These are phyloP conservation scores for Metschnikowia bowlesiae DNA, from an alignment of 805 yeast species.

Conservation along the genomic window DNA sequence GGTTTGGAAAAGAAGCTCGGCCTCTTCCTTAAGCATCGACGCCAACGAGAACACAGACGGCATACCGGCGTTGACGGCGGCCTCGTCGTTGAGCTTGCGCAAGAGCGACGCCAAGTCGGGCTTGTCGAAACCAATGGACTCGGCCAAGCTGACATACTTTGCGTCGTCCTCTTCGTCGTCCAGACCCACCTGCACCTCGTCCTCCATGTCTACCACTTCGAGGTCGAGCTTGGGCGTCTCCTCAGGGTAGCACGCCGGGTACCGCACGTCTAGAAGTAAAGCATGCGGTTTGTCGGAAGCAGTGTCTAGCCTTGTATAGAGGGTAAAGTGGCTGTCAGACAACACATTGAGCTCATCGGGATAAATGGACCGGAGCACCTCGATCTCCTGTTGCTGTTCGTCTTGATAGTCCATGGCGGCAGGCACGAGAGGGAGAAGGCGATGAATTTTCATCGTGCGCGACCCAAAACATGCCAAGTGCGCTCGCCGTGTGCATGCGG, in stretches of 20 bases:
- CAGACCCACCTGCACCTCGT: slow-evolving; percentile 37
- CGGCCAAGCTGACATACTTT: slow-evolving; percentile 51
- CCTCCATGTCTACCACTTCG: slow-evolving; percentile 27
- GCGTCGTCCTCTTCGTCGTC: slow-evolving; percentile 23
- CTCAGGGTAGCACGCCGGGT: slow-evolving; percentile 82
- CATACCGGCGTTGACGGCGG: slow-evolving; percentile 79
- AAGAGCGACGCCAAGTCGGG: slow-evolving; percentile 42
- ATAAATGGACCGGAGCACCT: slow-evolving; percentile 83
- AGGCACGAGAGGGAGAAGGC: background rate
- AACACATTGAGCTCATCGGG: slow-evolving; percentile 76
- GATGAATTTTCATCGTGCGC: slow-evolving; percentile 1
- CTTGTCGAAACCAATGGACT: slow-evolving; percentile 50
- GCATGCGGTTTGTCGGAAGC: slow-evolving; percentile 55
- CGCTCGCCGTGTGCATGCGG: background rate
- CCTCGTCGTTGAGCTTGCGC: slow-evolving; percentile 48
- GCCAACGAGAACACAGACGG: slow-evolving; percentile 84
- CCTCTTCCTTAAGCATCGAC: slow-evolving; percentile 73
- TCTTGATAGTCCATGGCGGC: slow-evolving; percentile 64
- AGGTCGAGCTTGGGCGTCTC: slow-evolving; percentile 59
- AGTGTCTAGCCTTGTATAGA: slow-evolving; percentile 65
- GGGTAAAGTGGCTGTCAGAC: slow-evolving; percentile 48
- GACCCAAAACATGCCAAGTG: background rate
- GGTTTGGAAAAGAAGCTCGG: slow-evolving; percentile 62
- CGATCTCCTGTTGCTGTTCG: slow-evolving; percentile 87
- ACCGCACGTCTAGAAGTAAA: slow-evolving; percentile 55